Evolutionary conservation across 2,329 filamentous ascomycete species (phyloP).

Genomic region (Graphilbum sp.): DNA sequence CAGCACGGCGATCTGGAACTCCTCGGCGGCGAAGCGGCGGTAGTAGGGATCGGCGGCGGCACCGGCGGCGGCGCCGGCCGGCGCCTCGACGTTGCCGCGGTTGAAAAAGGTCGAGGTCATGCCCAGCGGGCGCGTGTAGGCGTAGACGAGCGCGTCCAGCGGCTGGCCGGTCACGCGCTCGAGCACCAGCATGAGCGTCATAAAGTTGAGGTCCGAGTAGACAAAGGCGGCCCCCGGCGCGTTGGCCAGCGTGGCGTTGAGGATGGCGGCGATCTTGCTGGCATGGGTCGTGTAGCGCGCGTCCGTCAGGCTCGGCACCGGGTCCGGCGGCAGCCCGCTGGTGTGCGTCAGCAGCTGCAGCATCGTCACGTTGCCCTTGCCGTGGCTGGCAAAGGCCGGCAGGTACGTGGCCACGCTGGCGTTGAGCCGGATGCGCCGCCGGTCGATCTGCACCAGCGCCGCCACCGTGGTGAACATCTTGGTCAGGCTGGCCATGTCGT

Average conservation of each 20-base stretch:
- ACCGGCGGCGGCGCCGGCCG: too few species aligned
- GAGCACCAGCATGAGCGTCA: not conserved
- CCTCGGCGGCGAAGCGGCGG: not conserved
- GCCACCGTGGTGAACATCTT: not conserved
- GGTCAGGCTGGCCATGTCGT: not conserved
- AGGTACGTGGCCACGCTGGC: not conserved
- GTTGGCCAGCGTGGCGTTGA: not conserved
- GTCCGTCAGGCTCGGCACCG: not conserved
- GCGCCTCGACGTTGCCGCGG: not conserved
- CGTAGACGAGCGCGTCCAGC: not conserved
- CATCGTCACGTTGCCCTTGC: not conserved
- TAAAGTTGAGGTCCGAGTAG: not conserved
- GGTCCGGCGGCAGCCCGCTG: not conserved
- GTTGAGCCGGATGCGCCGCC: not conserved
- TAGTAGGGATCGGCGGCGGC: not conserved
- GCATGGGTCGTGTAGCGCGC: not conserved
- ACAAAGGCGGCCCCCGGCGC: not conserved
- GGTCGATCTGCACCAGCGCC: not conserved
- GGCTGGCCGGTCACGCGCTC: not conserved
- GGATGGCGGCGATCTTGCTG: not conserved
- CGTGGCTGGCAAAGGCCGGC: not conserved
- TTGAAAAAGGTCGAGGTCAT: not conserved
- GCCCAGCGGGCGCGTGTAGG: not conserved
- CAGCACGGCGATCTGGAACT: not conserved
- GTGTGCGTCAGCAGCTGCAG: not conserved